Base-by-base conservation (phyloP, 2,329 filamentous ascomycete species). In the Amylocarpus encephaloides region DNA sequence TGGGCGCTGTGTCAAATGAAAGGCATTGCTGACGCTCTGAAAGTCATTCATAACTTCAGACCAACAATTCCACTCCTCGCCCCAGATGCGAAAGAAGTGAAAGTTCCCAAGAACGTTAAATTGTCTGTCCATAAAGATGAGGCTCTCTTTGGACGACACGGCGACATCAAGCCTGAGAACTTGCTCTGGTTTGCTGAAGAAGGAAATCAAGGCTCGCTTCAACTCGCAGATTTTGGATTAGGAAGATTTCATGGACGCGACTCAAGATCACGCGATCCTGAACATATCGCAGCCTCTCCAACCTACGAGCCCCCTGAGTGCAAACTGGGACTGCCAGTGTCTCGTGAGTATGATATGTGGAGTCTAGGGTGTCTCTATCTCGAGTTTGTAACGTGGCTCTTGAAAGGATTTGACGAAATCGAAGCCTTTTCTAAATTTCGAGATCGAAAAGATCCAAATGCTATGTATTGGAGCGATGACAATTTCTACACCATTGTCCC, bases 301-400 rank as follows among this genome's bases (percentile, higher is more conserved):
- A 68, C 68, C 0, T 72, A 70, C 32, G 58, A 59, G 15, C 64
- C 68, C 1, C 69, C 70, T n/a, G 69, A 71, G 13, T 62, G 65
- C 16, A 59, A 66, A 3, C n/a, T 66, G 0, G 15, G 39, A 0
- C 43, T 48, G 16, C 54, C 55, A 19, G 63, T 69, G 2, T 68
- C 62, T 18, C 66, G 65, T 9, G 51, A 48, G 1, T 66, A 62
- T 16, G 68, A 70, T 41, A 62, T 67, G 2, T 67, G 62, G 54
- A 62, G 58, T 29, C 54, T 69, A 2, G 67, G 66, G 0, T 68
- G 66, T 40, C 54, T 68, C 3, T 62, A 62, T 13, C 54, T 69
- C 2, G 66, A 69, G 48, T 62, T 64, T 6, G 50, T 60, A 16
- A 66, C 64, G 1, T 69, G 65, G 63, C 54, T 22, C n/a, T 35